Evolutionary conservation across 352 stramenopile genomes (phyloP).

Genomic region (Phytophthora boehmeriae): DNA sequence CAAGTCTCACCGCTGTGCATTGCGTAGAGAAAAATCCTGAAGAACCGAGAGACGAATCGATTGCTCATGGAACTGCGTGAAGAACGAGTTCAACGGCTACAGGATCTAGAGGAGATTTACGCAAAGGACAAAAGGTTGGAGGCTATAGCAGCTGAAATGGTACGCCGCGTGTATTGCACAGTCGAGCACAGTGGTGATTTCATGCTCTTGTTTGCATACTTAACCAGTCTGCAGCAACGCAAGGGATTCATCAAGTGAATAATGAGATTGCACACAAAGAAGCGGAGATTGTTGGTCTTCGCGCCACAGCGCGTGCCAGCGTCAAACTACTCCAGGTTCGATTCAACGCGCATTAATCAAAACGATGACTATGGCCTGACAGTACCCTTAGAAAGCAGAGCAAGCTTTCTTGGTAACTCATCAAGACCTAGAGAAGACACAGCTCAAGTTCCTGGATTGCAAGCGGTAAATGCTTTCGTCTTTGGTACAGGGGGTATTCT

Average conservation of each 20-base stretch:
- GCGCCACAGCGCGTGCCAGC: constrained; percentile 65
- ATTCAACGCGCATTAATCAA: background rate
- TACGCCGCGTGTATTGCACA: constrained; percentile 15
- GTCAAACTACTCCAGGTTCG: constrained; percentile 74
- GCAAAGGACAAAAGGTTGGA: constrained; percentile 79
- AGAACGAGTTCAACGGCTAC: constrained; percentile 77
- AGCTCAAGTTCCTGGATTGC: constrained; percentile 70
- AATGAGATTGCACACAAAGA: constrained; percentile 75
- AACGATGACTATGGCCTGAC: background rate
- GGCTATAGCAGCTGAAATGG: constrained; percentile 60
- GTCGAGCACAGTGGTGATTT: background rate
- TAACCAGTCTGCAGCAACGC: constrained; percentile 46
- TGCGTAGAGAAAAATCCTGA: constrained; percentile 68
- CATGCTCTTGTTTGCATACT: constrained; percentile 1
- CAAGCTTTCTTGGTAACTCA: constrained; percentile 75
- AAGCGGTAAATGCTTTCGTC: constrained; percentile 45
- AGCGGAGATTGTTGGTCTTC: constrained; percentile 67
- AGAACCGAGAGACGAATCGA: constrained; percentile 71
- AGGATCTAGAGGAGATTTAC: constrained; percentile 84
- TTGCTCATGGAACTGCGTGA: constrained; percentile 74
- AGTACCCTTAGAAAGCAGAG: constrained; percentile 56
- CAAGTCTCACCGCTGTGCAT: background rate
- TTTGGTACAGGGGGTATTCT: background rate
- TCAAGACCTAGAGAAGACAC: constrained; percentile 65
- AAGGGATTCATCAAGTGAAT: constrained; percentile 49